Base-by-base conservation (phyloP, 768 basidiomycete species). In the Naganishia vishniacii region DNA sequence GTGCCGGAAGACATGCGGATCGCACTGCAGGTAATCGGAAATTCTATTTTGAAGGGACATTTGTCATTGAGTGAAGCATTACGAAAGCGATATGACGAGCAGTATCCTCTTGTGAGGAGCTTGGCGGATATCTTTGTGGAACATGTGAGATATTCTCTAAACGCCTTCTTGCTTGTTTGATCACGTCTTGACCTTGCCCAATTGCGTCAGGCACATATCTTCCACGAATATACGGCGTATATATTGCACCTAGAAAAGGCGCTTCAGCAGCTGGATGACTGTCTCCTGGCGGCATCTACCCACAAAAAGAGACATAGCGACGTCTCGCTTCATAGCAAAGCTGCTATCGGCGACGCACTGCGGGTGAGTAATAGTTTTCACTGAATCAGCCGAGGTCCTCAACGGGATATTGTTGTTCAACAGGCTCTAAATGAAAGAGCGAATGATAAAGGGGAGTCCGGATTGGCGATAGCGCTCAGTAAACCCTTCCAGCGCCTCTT, bases 401-500 rank as follows among this genome's bases (percentile, higher is more conserved):
- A 23, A 34, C 49, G 20, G 9, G 32, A 11, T 18, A 11, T 1
- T 23, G 1, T 59, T 13, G 18, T 40, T 59, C 34, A 2, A 5
- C 11, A 71, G 65, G 83, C 82, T 48, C 81, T 95, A 18, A 95
- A 99, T 77, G 84, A 86, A 69, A 78, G 79, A 26, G 90, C 94
- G 0, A 81, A 81, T 48, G 88, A 89, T 62, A 88, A 88, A 72
- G 93, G 91, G 63, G 94, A 97, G 80, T 92, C 90, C 0, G 91
- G 92, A 2, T 82, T 99, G 61, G 88, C 91, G 37, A 99, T 99
- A 74, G 90, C 90, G 0, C 81, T 98, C 11, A 93, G 91, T 20
- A 98, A 98, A 75, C 94, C 95, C 2, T 95, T 99, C 80, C 94
- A 98, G 74, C 85, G 94, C 44, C 81, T 99, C 34, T 84, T 95